Percentiles rank a stretch among this genome's conserved stretches.
phyloP scores from a whole-genome alignment of 306 rosid species.

The Alnus glutinosa region DNA sequence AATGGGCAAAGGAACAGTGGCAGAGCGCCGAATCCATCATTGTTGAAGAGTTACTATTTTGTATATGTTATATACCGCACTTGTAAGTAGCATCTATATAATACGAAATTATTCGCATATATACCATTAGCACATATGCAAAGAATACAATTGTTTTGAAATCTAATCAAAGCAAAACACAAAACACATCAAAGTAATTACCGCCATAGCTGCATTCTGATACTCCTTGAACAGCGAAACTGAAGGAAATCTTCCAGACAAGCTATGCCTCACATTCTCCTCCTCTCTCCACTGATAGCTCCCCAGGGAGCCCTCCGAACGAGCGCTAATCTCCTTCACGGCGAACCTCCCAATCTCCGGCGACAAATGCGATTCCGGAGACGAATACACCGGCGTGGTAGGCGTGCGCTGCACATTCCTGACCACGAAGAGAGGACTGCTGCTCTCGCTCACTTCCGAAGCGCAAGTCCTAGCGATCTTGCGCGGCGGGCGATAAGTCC shows the following conservation, averaged over 20 bases:
- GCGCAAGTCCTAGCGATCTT: slow-evolving; percentile 46
- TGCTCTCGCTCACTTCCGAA: slow-evolving; percentile 40
- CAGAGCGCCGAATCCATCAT: slow-evolving; percentile 3
- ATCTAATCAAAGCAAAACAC: background rate
- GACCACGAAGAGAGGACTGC: slow-evolving; percentile 55
- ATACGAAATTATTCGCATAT: background rate
- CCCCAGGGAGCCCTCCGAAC: slow-evolving; percentile 46
- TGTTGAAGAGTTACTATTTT: background rate
- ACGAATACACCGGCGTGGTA: slow-evolving; percentile 35
- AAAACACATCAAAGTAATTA: slow-evolving; percentile 21
- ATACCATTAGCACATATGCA: background rate
- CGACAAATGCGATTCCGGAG: slow-evolving; percentile 56
- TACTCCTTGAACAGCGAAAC: slow-evolving; percentile 89
- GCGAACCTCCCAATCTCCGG: slow-evolving; percentile 49
- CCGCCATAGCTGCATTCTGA: slow-evolving; percentile 96
- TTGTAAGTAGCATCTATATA: background rate
- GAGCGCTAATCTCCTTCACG: slow-evolving; percentile 37
- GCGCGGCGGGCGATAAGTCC: slow-evolving; percentile 68
- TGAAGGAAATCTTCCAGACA: slow-evolving; percentile 77
- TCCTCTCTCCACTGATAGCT: slow-evolving; percentile 37
- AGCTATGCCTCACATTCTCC: slow-evolving; percentile 48
- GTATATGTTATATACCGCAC: background rate
- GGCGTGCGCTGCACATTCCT: slow-evolving; percentile 53
- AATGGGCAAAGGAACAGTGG: background rate
- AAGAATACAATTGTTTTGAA: background rate